Evolutionary conservation across 139 green algal species (phyloP), one percentile per base, ranked within the genome.

Genomic region (Mesostigma viride): DNA sequence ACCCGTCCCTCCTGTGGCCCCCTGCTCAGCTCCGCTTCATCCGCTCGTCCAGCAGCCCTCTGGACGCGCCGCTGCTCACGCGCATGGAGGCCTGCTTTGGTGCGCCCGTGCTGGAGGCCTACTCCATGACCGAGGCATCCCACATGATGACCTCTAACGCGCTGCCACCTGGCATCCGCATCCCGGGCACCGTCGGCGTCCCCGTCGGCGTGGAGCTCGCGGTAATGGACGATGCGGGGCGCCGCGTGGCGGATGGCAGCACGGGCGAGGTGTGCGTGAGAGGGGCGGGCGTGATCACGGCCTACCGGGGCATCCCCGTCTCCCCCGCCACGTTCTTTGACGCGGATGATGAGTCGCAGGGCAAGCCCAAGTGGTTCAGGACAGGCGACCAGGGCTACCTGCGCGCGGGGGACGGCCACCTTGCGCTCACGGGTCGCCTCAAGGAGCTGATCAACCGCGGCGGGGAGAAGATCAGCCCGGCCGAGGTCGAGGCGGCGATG

Each of bases 81-180:
- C 70, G 82, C 65, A 66, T 95, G 63, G 87, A 94, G 72, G 65
- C 48, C 2, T 61, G 59, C 1, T 82, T 77, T 63, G 0, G 64
- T 67, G 20, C 93, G 89, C 88, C 88, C 2, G 88, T 95, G 17
- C 75, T 95, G 28, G 88, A 95, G 78, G 83, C 87, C 0, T 95
- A 95, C 69, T 85, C 86, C 0, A 95, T 95, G 88, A 92, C 86
- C 3, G 88, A 95, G 75, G 88, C 87, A 2, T 79, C 60, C 51
- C 88, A 92, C 76, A 88, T 90, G 76, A 94, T 91, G 87, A 89
- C 75, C 3, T 81, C 70, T 65, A 94, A 91, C 73, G 86, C 85
- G 1, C 75, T 94, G 67, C 82, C 35, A 65, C 2, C 46, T 35
- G 28, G 60, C n/a, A 1, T 69, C 33, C 53, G 66, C 31, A 81